A percentile compares a stretch with the other conserved stretches of the same genome.
Conservation (phyloP, 2,329 filamentous ascomycete species). For the Beauveria brongniartii region DNA sequence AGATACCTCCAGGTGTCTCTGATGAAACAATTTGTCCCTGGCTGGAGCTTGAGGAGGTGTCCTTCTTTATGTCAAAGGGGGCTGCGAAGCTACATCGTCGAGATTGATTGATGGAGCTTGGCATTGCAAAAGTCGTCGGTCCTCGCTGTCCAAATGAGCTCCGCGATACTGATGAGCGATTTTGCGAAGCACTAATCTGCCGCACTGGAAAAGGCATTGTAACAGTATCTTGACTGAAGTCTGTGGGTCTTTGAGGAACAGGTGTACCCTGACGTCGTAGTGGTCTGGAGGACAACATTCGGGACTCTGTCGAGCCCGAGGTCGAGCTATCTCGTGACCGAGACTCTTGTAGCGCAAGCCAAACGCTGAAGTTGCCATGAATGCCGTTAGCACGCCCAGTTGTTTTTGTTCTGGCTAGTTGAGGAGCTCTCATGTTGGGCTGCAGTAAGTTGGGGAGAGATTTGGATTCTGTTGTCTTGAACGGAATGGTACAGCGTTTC, state of each 20-base stretch:
- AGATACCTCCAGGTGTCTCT: conserved; percentile 19
- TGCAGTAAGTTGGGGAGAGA: background rate
- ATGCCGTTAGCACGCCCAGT: conserved; percentile 17
- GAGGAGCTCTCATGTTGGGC: background rate
- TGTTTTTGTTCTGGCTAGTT: background rate
- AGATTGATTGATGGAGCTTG: background rate
- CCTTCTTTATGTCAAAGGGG: background rate
- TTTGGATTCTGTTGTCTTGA: background rate
- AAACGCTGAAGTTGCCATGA: conserved; percentile 27
- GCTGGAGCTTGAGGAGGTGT: background rate
- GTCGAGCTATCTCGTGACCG: conserved; percentile 21
- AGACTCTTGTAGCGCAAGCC: conserved; percentile 29
- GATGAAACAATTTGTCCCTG: conserved; percentile 10
- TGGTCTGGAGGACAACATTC: background rate
- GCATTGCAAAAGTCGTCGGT: background rate
- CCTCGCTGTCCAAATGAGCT: background rate
- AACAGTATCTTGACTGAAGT: background rate
- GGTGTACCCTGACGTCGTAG: background rate
- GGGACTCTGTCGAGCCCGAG: background rate
- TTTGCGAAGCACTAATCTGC: background rate
- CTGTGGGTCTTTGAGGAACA: background rate
- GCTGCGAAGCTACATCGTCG: background rate
- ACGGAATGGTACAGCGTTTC: conserved; percentile 12
- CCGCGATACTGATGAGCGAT: background rate
- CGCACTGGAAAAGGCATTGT: background rate